Percentiles rank a stretch among this genome's conserved stretches.
phyloP scores from a whole-genome alignment of 2,329 filamentous ascomycete genomes.

The Nemania serpens region DNA sequence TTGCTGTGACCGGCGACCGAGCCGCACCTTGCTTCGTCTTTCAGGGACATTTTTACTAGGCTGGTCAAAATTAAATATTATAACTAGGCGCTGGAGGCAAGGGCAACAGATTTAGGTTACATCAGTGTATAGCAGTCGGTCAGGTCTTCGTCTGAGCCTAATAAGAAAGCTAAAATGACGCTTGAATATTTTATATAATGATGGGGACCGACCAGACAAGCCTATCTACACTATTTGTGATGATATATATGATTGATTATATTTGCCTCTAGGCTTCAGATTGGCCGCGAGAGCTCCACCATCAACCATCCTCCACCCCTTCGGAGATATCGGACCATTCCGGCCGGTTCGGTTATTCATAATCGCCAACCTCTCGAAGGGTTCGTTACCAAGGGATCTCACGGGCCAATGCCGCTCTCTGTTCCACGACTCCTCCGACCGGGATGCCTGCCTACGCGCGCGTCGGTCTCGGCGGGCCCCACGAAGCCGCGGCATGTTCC shows the following conservation, averaged over 20 bases:
- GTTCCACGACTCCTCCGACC: not conserved
- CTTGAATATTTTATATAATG: not conserved
- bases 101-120: constrained; percentile 1
- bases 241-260: not conserved
- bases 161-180: constrained; percentile 4
- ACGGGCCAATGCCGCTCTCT: not conserved
- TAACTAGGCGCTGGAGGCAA: constrained; percentile 13
- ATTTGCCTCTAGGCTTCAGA: not conserved
- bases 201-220: not conserved
- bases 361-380: not conserved
- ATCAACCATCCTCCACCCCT: not conserved
- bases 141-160: not conserved
- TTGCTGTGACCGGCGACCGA: not conserved
- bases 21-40: not conserved
- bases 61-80: not conserved
- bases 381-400: no score
- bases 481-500: not conserved
- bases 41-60: not conserved
- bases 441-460: not conserved
- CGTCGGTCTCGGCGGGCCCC: not conserved
- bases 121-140: constrained; percentile 11
- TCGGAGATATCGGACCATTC: not conserved
- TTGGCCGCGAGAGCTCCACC: not conserved
- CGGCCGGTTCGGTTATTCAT: not conserved
- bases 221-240: not conserved